Percentiles rank a stretch among this genome's conserved stretches.
phyloP scores from a whole-genome alignment of 139 green algal genomes.

The Tetradesmus lagerheimii region DNA sequence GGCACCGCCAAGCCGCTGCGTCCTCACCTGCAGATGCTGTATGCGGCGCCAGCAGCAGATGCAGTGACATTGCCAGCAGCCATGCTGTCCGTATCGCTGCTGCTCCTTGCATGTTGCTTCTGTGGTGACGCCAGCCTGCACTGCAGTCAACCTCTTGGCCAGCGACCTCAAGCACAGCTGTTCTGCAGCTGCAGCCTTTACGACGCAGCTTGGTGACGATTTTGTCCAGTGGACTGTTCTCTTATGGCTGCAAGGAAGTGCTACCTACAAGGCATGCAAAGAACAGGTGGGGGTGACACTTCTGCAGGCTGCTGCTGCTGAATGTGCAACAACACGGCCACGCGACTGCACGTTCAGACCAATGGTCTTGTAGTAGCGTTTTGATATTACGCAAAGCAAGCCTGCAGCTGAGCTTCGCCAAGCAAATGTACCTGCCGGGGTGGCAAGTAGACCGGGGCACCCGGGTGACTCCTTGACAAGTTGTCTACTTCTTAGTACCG shows the following conservation, averaged over 20 bases:
- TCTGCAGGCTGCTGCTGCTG: not conserved
- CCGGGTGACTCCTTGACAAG: too few species aligned
- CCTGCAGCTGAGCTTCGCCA: not conserved
- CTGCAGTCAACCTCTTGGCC: not conserved
- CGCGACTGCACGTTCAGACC: too few species aligned
- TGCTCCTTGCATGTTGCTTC: not conserved
- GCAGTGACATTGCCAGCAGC: not conserved
- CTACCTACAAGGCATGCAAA: not conserved
- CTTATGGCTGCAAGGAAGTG: not conserved
- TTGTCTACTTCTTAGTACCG: too few species aligned
- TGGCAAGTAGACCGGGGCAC: not conserved
- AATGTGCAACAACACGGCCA: not conserved
- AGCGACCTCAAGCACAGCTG: not conserved
- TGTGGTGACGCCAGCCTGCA: not conserved
- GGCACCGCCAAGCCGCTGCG: not conserved
- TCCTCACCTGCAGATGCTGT: not conserved
- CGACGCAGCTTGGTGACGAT: too few species aligned
- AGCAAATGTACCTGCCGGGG: not conserved
- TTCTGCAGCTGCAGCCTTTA: not conserved
- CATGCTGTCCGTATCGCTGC: not conserved
- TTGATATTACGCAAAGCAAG: not conserved
- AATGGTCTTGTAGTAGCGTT: not conserved
- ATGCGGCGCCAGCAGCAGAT: not conserved
- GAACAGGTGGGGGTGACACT: not conserved
- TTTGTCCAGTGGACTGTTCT: too few species aligned